Conservation (phyloP, 352 stramenopile genomes). For the Phytophthora sansomeana region DNA sequence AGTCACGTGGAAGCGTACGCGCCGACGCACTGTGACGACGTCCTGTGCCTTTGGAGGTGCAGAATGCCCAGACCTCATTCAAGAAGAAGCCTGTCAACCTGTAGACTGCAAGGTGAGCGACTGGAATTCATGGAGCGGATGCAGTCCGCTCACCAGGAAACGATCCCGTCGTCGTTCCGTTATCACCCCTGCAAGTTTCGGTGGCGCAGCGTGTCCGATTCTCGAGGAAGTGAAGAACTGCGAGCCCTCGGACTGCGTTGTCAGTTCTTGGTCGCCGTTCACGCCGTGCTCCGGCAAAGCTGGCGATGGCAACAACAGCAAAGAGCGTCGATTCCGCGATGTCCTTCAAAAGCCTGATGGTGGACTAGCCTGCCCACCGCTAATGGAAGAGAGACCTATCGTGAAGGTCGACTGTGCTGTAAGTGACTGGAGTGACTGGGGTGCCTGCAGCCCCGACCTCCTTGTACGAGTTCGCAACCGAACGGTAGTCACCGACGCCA, state of each 20-base stretch:
- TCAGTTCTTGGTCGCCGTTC: constrained; percentile 63
- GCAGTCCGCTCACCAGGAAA: constrained; percentile 46
- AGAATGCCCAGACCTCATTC: constrained; percentile 40
- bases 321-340: constrained; percentile 45
- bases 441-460: constrained; percentile 34
- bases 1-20: constrained; percentile 46
- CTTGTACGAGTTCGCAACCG: constrained; percentile 41
- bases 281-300: constrained; percentile 41
- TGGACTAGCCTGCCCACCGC: constrained; percentile 42
- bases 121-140: constrained; percentile 55
- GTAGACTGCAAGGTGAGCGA: constrained; percentile 53
- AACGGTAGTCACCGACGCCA: constrained; percentile 26
- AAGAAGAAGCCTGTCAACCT: constrained; percentile 50
- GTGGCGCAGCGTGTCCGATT: constrained; percentile 42
- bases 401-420: constrained; percentile 55
- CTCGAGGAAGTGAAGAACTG: constrained; percentile 49
- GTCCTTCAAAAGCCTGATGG: constrained; percentile 52
- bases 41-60: constrained; percentile 45
- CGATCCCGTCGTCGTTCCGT: constrained; percentile 47
- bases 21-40: constrained; percentile 41
- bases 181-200: constrained; percentile 39
- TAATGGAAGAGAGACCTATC: constrained; percentile 57
- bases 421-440: constrained; percentile 47
- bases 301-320: constrained; percentile 13
- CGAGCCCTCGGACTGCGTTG: constrained; percentile 49